phyloP scores from a whole-genome alignment of 495 filamentous ascomycete species.

The Aspergillus nidulans region DNA sequence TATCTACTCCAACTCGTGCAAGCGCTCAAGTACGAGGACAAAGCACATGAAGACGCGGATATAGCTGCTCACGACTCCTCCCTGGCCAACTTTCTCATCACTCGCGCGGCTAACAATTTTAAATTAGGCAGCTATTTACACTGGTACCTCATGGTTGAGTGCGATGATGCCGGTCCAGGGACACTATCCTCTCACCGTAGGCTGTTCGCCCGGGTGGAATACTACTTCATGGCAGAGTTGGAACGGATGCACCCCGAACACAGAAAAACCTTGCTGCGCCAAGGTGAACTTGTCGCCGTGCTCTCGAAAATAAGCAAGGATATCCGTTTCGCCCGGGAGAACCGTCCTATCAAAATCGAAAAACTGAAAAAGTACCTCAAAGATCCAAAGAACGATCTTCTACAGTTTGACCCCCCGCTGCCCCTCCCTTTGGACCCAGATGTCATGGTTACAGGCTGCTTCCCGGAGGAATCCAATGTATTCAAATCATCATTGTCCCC shows the following conservation, averaged over 20 bases:
- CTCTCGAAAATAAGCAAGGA: constrained; percentile 88
- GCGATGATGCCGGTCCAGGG: constrained; percentile 72
- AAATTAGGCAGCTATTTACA: constrained; percentile 91
- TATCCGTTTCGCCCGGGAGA: constrained; percentile 75
- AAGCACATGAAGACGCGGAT: constrained; percentile 51
- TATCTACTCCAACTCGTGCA: constrained; percentile 96
- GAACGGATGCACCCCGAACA: constrained; percentile 55
- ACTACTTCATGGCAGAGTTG: constrained; percentile 89
- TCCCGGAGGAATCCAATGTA: constrained; percentile 80
- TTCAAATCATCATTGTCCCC: constrained; percentile 94
- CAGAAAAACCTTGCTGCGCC: constrained; percentile 70
- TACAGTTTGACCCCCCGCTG: constrained; percentile 77
- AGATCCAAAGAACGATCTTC: constrained; percentile 84
- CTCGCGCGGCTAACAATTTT: constrained; percentile 76
- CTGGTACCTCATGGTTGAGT: constrained; percentile 98
- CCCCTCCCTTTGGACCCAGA: constrained; percentile 87
- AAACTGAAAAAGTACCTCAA: constrained; percentile 74
- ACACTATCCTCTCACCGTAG: constrained; percentile 68
- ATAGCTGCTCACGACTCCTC: constrained; percentile 76
- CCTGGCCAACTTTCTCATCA: constrained; percentile 83
- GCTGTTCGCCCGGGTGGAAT: constrained; percentile 87
- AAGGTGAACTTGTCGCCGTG: constrained; percentile 84
- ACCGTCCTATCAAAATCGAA: constrained; percentile 72
- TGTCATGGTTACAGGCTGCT: constrained; percentile 69
- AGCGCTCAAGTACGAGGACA: constrained; percentile 91